Evolutionary conservation across 176 grass and related monocot species (phyloP).

Genomic region (Lolium perenne): DNA sequence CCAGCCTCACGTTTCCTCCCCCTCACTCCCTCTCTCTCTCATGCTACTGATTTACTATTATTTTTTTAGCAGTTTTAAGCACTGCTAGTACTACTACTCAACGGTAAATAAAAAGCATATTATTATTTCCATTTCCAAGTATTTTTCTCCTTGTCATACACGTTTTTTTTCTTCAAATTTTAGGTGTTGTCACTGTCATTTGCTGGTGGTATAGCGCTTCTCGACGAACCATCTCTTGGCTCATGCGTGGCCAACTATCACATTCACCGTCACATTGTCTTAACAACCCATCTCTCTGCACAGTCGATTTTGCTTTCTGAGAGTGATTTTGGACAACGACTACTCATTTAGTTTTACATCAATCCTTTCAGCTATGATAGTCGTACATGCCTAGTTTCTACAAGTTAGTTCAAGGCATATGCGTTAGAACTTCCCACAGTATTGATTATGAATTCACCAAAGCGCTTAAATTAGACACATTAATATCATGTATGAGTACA

Average conservation of each 20-base stretch:
- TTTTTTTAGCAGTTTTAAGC: background rate
- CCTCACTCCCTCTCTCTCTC: background rate
- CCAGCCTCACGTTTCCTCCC: conserved; percentile 11
- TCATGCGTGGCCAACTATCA: background rate
- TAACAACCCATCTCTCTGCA: background rate
- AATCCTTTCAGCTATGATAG: background rate
- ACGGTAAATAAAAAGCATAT: background rate
- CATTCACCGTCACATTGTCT: background rate
- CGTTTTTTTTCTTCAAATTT: no score
- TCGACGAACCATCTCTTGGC: background rate
- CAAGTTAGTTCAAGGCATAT: background rate
- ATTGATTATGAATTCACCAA: no score
- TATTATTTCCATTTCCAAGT: background rate
- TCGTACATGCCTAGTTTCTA: background rate
- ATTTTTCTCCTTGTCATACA: background rate
- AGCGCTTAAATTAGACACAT: no score
- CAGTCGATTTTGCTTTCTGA: background rate
- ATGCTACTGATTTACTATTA: background rate
- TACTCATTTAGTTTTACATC: background rate
- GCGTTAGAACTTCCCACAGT: no score
- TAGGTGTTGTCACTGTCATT: background rate
- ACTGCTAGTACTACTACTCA: no score
- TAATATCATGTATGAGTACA: no score
- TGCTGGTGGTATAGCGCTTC: background rate
- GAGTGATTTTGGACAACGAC: background rate